A percentile compares a stretch with the other conserved stretches of the same genome.
Evolutionary conservation across 179 eudicot genomes (phyloP).

Genomic region (Silene noctiflora): DNA sequence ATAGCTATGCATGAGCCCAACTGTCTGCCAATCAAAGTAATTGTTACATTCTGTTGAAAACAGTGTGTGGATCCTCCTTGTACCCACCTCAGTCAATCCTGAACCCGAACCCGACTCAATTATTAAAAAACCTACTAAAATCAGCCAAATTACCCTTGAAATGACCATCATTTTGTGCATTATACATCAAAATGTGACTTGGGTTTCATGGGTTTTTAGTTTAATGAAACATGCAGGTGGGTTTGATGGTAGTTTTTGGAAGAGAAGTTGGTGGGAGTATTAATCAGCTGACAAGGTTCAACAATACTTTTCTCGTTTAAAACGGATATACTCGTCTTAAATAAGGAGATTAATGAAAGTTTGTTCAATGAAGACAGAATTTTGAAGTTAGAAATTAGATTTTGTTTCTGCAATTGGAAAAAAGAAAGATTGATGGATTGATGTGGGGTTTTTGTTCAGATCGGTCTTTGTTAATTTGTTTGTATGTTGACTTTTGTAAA

Average conservation of each 20-base stretch:
- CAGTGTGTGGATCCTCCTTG: conserved; percentile 80
- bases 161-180: conserved; percentile 29
- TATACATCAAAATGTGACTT: conserved; percentile 5
- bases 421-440: neutral
- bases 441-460: neutral
- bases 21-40: conserved; percentile 98
- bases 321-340: too few species aligned
- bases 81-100: conserved; percentile 30
- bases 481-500: neutral
- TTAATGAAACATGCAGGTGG: too few species aligned
- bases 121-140: conserved; percentile 22
- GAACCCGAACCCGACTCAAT: conserved; percentile 32
- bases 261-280: too few species aligned
- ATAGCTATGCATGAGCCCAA: conserved; percentile 82
- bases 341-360: too few species aligned
- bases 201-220: conserved; percentile 17
- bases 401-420: neutral
- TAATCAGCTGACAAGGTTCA: too few species aligned
- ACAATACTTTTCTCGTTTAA: too few species aligned
- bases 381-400: neutral
- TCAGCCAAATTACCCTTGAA: conserved; percentile 2
- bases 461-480: neutral
- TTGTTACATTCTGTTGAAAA: conserved; percentile 92
- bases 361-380: neutral
- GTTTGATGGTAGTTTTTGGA: too few species aligned